Evolutionary conservation across 306 rosid genomes (phyloP).

Genomic region (Rubus idaeus): DNA sequence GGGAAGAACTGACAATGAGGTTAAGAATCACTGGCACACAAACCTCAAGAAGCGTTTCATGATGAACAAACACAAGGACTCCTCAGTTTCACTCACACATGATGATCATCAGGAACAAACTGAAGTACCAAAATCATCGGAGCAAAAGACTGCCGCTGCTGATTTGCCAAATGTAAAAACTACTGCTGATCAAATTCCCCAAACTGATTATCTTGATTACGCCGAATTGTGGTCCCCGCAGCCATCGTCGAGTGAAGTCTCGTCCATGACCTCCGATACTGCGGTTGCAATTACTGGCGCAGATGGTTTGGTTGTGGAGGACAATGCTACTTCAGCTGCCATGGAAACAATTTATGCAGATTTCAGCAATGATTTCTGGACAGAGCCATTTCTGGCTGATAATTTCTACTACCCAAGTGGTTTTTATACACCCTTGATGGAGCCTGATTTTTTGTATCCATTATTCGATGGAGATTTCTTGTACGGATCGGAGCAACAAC

Average conservation of each 20-base stretch:
- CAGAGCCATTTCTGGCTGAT: conserved; percentile 42
- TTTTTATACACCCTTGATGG: conserved; percentile 13
- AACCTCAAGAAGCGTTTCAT: conserved; percentile 44
- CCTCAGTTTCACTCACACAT: background rate
- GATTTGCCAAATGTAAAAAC: background rate
- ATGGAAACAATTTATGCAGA: conserved; percentile 14
- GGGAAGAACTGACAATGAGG: conserved; percentile 80
- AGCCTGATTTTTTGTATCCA: conserved; percentile 22
- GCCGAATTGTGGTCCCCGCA: conserved; percentile 2
- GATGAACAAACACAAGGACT: background rate
- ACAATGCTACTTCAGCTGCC: conserved; percentile 1
- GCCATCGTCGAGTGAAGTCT: conserved; percentile 26
- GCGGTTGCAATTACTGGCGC: background rate
- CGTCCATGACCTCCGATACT: conserved; percentile 16
- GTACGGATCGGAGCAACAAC: conserved; percentile 6
- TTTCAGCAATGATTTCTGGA: conserved; percentile 39
- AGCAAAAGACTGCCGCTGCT: background rate
- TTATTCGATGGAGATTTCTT: conserved; percentile 28
- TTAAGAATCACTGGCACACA: conserved; percentile 76
- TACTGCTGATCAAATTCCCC: background rate
- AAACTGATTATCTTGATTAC: conserved; percentile 9
- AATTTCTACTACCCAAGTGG: conserved; percentile 19
- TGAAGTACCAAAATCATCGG: conserved; percentile 7
- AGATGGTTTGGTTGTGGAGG: conserved; percentile 1
- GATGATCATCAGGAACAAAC: background rate